Conservation (phyloP, 2,329 filamentous ascomycete genomes). For the Fusarium caatingaense region DNA sequence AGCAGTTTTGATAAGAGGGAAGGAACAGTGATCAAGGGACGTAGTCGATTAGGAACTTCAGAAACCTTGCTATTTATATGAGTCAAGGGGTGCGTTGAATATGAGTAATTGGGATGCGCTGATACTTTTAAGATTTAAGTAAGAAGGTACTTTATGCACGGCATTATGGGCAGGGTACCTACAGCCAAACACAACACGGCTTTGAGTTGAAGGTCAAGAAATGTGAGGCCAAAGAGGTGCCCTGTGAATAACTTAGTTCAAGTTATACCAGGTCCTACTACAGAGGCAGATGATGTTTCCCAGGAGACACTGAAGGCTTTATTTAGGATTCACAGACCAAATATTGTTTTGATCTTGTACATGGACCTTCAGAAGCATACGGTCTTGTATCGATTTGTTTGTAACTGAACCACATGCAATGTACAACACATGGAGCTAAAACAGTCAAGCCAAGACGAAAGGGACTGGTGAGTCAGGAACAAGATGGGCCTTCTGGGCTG, state of each 20-base stretch:
- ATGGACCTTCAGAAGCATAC: background rate
- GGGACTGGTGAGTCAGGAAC: slow-evolving; percentile 10
- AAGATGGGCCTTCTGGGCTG: background rate
- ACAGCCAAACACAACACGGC: background rate
- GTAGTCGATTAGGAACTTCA: slow-evolving; percentile 24
- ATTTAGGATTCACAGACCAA: no score
- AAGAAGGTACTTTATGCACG: background rate
- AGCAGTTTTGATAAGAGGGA: slow-evolving; percentile 11
- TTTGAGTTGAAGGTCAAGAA: background rate
- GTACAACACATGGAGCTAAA: slow-evolving; percentile 6
- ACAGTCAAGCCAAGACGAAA: background rate
- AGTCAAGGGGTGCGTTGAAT: background rate
- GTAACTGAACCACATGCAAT: background rate
- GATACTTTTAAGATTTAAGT: background rate
- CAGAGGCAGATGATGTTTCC: background rate
- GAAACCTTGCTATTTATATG: slow-evolving; percentile 4
- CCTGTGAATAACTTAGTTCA: background rate
- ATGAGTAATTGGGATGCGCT: background rate
- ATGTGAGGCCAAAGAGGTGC: background rate
- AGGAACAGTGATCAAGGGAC: background rate
- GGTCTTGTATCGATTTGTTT: background rate
- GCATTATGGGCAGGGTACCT: background rate
- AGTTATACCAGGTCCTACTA: background rate
- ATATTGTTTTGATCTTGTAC: background rate
- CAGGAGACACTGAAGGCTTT: background rate